phyloP scores from a whole-genome alignment of 1,139 yeast genomes.

The Kodamaea sp. region DNA sequence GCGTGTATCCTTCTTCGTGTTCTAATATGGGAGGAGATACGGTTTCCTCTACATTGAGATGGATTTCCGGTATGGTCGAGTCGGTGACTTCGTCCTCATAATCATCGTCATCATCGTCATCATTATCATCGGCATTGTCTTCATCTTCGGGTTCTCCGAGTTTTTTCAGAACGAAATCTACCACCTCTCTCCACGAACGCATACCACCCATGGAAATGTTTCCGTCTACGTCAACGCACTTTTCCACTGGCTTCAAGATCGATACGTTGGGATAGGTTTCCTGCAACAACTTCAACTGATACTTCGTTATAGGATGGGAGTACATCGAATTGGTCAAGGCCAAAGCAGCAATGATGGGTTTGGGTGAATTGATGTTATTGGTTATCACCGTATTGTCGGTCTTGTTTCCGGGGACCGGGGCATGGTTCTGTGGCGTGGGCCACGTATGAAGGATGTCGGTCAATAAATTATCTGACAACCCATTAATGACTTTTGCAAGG shows the following conservation, averaged over 20 bases:
- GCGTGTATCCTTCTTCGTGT: background rate
- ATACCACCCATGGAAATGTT: slow-evolving; percentile 36
- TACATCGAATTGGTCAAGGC: slow-evolving; percentile 33
- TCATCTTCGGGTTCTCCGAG: slow-evolving; percentile 25
- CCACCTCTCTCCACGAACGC: slow-evolving; percentile 35
- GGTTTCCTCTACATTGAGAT: slow-evolving; percentile 1
- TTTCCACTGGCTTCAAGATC: slow-evolving; percentile 32
- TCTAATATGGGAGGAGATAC: slow-evolving; percentile 6
- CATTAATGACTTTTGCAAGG: slow-evolving; percentile 30
- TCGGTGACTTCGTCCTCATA: slow-evolving; percentile 10
- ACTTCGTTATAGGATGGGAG: slow-evolving; percentile 31
- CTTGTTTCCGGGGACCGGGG: slow-evolving; percentile 3
- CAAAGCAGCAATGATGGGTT: slow-evolving; percentile 30
- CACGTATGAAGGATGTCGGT: slow-evolving; percentile 29
- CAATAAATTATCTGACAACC: slow-evolving; percentile 29
- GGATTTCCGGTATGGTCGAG: slow-evolving; percentile 6
- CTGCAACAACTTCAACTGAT: slow-evolving; percentile 23
- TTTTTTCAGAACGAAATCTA: slow-evolving; percentile 27
- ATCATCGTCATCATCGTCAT: slow-evolving; percentile 17
- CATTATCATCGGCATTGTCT: slow-evolving; percentile 19
- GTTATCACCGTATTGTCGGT: slow-evolving; percentile 20
- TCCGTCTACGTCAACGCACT: slow-evolving; percentile 32
- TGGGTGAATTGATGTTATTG: slow-evolving; percentile 21
- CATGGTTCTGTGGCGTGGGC: slow-evolving; percentile 21
- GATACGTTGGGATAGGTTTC: slow-evolving; percentile 31